Conservation (phyloP, 768 basidiomycete genomes). For the Boletales sp. region DNA sequence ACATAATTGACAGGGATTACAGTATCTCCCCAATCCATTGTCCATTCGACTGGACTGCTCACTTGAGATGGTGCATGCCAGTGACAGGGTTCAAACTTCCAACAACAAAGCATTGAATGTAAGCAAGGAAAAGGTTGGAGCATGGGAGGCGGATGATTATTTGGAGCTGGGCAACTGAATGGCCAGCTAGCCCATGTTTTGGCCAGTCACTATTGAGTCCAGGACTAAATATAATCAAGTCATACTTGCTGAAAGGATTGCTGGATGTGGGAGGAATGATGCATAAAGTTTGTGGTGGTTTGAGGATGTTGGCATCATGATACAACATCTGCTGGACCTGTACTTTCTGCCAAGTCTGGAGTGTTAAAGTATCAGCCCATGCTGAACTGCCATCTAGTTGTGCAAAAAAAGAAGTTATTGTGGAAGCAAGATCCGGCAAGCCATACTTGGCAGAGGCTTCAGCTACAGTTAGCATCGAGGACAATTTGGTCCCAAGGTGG, state of each 20-base stretch:
- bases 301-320: conserved; percentile 14
- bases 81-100: conserved; percentile 13
- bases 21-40: conserved; percentile 25
- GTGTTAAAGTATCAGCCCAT: not conserved
- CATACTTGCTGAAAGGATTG: conserved; percentile 10
- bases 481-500: conserved; percentile 3
- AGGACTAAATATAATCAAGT: conserved; percentile 12
- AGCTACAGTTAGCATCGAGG: not conserved
- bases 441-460: not conserved
- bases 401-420: not conserved
- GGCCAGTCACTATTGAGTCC: conserved; percentile 13
- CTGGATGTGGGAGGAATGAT: not conserved
- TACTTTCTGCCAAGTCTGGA: conserved; percentile 28
- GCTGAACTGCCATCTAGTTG: not conserved
- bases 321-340: conserved; percentile 23
- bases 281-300: conserved; percentile 7
- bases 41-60: conserved; percentile 9
- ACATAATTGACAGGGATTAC: conserved; percentile 25
- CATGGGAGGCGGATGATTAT: conserved; percentile 11
- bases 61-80: conserved; percentile 23
- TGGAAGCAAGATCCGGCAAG: not conserved
- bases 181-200: conserved; percentile 9
- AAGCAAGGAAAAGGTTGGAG: conserved; percentile 19
- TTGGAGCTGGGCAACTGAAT: conserved; percentile 16
- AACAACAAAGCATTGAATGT: conserved; percentile 25